Evolutionary conservation across 23 red algal genomes (phyloP), one percentile per base, ranked within the genome.

Genomic region (Agarophyton chilense): DNA sequence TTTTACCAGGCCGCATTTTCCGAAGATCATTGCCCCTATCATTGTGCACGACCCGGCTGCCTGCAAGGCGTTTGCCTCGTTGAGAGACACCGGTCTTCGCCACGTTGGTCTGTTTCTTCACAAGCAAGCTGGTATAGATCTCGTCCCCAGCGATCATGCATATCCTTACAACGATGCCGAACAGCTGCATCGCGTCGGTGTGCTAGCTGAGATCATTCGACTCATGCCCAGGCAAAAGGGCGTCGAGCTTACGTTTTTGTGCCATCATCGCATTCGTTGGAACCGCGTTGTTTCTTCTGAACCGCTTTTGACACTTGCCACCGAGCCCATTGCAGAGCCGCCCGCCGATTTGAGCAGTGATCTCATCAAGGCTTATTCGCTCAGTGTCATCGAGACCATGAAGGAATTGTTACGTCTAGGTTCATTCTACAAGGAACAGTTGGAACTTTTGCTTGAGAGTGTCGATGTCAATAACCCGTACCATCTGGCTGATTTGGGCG

Each of bases 371-470:
- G 96, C 96, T 0, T 95, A 93, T 58, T 92, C 96, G 14, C 66
- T 98, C 12, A 94, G 88, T 34, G 90, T 98, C 33, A 90, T 98
- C 19, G 92, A 98, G 52, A 92, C 92, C 0, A 90, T 98, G 83
- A 92, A 91, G 43, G 96, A 98, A 83, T 49, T 95, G 39, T 55
- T 98, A 24, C 83, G 78, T 35, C 64, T 90, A 2, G 96, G 96
- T n/a, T 90, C 86, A 29, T 90, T 98, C 64, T 98, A 95, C 47
- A 98, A 98, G 73, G 96, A 98, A 44, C 96, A 98, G 79, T 75
- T 98, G 45, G 92, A 98, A 82, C 57, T 98, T 4, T 42, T 95
- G 41, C 85, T 98, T 13, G 92, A 95, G 61, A 91, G 79, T 54
- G 87, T 98, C 25, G 96, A 95, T 82, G 84, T 98, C 5, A 98